Percentiles rank a stretch among this genome's conserved stretches.
Evolutionary conservation across 352 stramenopile species (phyloP).

Genomic region (Aphanomyces euteiches): DNA sequence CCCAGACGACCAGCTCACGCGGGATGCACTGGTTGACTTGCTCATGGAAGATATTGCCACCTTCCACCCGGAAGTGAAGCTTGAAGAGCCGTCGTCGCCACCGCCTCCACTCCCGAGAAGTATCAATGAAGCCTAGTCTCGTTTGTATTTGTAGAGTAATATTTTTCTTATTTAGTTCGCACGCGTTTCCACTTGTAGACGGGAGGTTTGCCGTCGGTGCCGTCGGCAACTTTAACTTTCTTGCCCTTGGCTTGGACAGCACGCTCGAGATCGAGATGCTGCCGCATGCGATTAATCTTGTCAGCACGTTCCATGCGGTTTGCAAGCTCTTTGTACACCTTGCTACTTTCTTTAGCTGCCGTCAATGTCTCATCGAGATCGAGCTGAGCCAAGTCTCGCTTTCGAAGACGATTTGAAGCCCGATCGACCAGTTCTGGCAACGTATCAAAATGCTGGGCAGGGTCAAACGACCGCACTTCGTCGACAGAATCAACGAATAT

Average conservation of each 20-base stretch:
- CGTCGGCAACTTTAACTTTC: constrained; percentile 73
- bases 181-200: constrained; percentile 88
- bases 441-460: constrained; percentile 90
- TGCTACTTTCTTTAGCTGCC: constrained; percentile 52
- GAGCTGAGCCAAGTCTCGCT: constrained; percentile 48
- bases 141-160: not conserved
- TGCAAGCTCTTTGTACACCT: constrained; percentile 65
- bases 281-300: constrained; percentile 67
- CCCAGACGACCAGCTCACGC: constrained; percentile 56
- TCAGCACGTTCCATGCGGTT: constrained; percentile 60
- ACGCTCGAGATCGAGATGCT: constrained; percentile 74
- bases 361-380: constrained; percentile 39
- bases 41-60: constrained; percentile 59
- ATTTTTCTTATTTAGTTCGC: constrained; percentile 65
- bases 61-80: constrained; percentile 42
- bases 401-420: constrained; percentile 72
- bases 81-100: constrained; percentile 4
- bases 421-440: constrained; percentile 62
- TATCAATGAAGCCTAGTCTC: constrained; percentile 26
- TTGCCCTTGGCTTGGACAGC: constrained; percentile 83
- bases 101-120: constrained; percentile 31
- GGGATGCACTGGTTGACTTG: constrained; percentile 54
- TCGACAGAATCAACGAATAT: constrained; percentile 90
- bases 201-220: constrained; percentile 58
- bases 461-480: constrained; percentile 83